Evolutionary conservation across 108 stramenopile species (phyloP).

Genomic region (Fragilaria crotonensis): DNA sequence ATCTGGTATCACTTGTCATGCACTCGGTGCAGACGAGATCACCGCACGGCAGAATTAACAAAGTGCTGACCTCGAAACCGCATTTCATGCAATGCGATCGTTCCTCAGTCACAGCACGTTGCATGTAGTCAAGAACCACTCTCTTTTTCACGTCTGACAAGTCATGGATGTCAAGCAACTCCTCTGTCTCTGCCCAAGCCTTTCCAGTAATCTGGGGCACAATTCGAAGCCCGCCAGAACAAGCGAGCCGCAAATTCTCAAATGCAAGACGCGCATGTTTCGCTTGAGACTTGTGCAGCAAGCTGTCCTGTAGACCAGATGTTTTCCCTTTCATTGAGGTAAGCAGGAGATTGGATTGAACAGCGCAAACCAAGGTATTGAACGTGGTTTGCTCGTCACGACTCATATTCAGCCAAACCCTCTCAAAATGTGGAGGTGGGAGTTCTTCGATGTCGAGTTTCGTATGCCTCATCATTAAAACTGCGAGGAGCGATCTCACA

Average conservation of each 20-base stretch:
- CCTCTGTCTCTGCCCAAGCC: constrained; percentile 56
- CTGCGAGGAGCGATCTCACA: constrained; percentile 40
- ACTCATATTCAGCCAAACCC: constrained; percentile 42
- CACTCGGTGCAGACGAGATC: constrained; percentile 82
- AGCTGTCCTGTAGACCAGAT: constrained; percentile 71
- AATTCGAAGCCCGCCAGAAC: constrained; percentile 62
- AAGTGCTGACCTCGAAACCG: constrained; percentile 47
- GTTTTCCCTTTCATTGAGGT: constrained; percentile 78
- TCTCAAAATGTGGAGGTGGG: constrained; percentile 37
- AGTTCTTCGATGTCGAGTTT: constrained; percentile 64
- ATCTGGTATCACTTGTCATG: constrained; percentile 25
- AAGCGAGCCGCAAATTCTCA: constrained; percentile 62
- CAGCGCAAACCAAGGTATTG: constrained; percentile 66
- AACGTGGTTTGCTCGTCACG: constrained; percentile 49
- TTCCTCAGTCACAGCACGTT: constrained; percentile 33
- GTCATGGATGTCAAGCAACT: constrained; percentile 33
- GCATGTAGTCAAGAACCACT: constrained; percentile 49
- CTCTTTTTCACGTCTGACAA: constrained; percentile 25
- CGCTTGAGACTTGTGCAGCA: constrained; percentile 58
- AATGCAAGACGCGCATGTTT: constrained; percentile 56
- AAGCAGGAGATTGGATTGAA: constrained; percentile 57
- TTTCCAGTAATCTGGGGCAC: constrained; percentile 32
- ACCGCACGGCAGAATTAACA: constrained; percentile 68
- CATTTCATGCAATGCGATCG: constrained; percentile 60
- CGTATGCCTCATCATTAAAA: constrained; percentile 80